Conservation (phyloP, 108 stramenopile genomes). For the Aurantiochytrium sp. region DNA sequence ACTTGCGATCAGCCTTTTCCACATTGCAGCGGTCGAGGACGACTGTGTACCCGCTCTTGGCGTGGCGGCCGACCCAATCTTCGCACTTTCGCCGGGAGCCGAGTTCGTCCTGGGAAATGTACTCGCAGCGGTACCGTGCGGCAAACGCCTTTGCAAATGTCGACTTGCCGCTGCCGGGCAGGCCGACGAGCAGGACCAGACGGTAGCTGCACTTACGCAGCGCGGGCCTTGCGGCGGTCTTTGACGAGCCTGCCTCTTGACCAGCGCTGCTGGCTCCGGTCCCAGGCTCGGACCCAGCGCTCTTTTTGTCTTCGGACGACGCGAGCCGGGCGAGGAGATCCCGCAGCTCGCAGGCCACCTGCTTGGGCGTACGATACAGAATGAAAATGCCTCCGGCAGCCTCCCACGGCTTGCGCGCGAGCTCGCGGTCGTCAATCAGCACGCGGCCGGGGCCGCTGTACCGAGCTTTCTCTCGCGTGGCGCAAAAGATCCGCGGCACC, state of each 20-base stretch:
- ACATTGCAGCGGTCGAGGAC: constrained; percentile 12
- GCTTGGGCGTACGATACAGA: background rate
- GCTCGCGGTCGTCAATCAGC: background rate
- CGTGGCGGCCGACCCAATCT: background rate
- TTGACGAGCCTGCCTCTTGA: background rate
- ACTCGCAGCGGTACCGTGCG: background rate
- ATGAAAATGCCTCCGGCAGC: background rate
- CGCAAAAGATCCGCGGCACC: background rate
- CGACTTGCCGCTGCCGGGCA: background rate
- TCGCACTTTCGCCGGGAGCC: background rate
- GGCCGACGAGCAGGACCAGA: background rate
- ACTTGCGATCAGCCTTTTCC: background rate
- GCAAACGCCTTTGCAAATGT: background rate
- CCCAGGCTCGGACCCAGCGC: too few species aligned
- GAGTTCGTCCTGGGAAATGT: background rate
- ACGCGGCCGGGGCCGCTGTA: background rate
- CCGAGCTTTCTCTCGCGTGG: background rate
- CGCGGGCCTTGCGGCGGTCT: background rate
- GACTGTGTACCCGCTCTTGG: background rate
- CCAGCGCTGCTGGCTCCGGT: too few species aligned
- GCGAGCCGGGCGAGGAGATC: background rate
- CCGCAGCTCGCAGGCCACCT: background rate
- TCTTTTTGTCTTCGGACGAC: too few species aligned
- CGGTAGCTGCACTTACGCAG: background rate
- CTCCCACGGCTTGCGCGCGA: background rate